These are phyloP conservation scores for Aspergillus viridinutans DNA, from an alignment of 2,329 filamentous ascomycete species.

Conservation along the genomic window DNA sequence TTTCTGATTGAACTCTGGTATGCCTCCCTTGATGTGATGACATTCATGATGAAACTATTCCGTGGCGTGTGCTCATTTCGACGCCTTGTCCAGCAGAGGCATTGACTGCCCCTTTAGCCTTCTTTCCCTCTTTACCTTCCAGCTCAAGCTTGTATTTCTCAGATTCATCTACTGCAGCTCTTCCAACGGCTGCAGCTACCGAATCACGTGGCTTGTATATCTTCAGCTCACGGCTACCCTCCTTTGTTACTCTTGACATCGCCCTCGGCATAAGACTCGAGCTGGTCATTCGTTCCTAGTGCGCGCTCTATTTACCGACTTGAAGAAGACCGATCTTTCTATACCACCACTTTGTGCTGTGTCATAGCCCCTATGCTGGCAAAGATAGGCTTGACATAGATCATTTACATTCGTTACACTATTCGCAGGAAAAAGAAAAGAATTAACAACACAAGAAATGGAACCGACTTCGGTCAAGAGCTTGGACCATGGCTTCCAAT, in stretches of 20 bases:
- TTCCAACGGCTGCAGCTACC: slow-evolving; percentile 1
- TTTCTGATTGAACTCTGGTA: slow-evolving; percentile 15
- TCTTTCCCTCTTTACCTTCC: slow-evolving; percentile 13
- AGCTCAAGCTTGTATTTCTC: slow-evolving; percentile 10
- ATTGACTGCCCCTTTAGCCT: slow-evolving; percentile 30
- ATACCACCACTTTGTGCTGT: neutral
- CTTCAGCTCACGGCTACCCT: neutral
- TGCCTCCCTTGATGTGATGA: slow-evolving; percentile 5
- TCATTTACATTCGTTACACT: neutral
- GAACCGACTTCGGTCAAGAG: slow-evolving; percentile 2
- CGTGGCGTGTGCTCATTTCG: slow-evolving; percentile 5
- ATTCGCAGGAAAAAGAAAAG: neutral
- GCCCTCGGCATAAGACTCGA: slow-evolving; percentile 8
- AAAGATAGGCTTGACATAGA: neutral
- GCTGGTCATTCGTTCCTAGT: slow-evolving; percentile 5
- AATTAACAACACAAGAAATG: neutral
- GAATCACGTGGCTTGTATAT: slow-evolving; percentile 1
- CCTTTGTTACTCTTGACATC: slow-evolving; percentile 4
- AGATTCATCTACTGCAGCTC: slow-evolving; percentile 2
- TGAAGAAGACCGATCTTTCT: neutral
- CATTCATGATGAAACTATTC: neutral
- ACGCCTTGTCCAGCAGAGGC: slow-evolving; percentile 18
- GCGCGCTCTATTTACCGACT: neutral
- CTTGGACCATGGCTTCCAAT: slow-evolving; percentile 9
- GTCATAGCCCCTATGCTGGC: slow-evolving; percentile 3